Conservation (phyloP, 495 filamentous ascomycete species). For the Zalerion maritima region DNA sequence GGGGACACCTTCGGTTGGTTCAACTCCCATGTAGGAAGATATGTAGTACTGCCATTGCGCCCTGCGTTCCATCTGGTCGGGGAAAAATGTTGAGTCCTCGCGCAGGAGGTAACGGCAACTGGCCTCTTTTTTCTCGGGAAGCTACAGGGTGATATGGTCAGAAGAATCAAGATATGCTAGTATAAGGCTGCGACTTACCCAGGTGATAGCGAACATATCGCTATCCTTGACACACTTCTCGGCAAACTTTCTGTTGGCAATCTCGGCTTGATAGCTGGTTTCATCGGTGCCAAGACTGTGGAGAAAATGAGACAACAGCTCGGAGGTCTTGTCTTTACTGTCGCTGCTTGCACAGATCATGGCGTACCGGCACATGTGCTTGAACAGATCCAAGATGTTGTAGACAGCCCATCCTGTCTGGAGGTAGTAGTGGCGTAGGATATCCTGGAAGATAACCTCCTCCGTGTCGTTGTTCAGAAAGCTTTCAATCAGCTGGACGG, state of each 20-base stretch:
- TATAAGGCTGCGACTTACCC: conserved; percentile 40
- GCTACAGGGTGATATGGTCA: conserved; percentile 18
- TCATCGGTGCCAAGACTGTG: conserved; percentile 63
- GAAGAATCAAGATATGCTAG: not conserved
- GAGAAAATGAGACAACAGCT: conserved; percentile 71
- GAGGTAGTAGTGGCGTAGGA: conserved; percentile 76
- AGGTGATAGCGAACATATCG: conserved; percentile 76
- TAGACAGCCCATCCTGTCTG: conserved; percentile 82
- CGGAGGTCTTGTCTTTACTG: conserved; percentile 76
- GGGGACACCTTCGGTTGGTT: conserved; percentile 75
- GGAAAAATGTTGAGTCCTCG: conserved; percentile 69
- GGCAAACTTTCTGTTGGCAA: conserved; percentile 72
- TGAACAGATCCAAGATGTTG: conserved; percentile 71
- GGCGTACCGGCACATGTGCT: conserved; percentile 59
- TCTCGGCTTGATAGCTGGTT: conserved; percentile 71
- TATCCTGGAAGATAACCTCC: conserved; percentile 67
- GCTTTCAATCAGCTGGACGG: conserved; percentile 59
- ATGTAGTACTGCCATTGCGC: conserved; percentile 84
- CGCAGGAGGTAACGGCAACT: conserved; percentile 57
- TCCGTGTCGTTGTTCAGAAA: conserved; percentile 78
- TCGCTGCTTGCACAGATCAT: conserved; percentile 63
- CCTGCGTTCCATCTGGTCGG: conserved; percentile 41
- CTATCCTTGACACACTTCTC: conserved; percentile 76
- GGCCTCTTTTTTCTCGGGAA: conserved; percentile 41
- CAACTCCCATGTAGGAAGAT: conserved; percentile 71